phyloP scores from a whole-genome alignment of 208 protist genomes.

The Leishmania braziliensis region DNA sequence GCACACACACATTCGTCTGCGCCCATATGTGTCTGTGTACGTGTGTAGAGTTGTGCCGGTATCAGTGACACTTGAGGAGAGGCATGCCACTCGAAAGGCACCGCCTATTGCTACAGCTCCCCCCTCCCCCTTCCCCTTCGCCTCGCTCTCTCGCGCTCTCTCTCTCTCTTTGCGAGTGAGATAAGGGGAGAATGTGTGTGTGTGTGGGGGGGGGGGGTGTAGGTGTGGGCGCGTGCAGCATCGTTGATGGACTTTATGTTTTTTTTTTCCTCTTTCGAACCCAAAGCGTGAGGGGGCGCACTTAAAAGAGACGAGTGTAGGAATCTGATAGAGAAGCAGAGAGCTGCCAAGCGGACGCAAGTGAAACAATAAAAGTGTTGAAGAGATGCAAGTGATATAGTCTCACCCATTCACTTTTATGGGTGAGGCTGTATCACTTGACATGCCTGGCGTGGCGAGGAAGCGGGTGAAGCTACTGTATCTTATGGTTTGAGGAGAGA shows the following conservation, averaged over 20 bases:
- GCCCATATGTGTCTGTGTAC: neutral
- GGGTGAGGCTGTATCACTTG: neutral
- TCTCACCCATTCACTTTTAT: neutral
- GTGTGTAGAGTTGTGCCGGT: neutral
- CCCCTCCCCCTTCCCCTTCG: neutral
- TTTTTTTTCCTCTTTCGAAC: slow-evolving; percentile 13
- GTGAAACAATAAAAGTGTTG: no score
- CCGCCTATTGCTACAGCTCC: neutral
- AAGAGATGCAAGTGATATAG: no score
- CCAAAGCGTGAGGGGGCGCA: neutral
- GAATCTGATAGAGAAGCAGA: neutral
- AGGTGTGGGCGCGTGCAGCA: neutral
- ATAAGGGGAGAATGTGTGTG: neutral
- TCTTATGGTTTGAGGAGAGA: neutral
- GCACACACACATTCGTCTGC: neutral
- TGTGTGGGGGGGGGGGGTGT: neutral
- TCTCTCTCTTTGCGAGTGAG: neutral
- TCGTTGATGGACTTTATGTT: neutral
- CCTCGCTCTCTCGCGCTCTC: neutral
- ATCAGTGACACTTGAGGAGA: neutral
- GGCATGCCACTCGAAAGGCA: neutral
- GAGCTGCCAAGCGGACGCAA: neutral
- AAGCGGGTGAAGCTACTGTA: neutral
- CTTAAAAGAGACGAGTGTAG: neutral
- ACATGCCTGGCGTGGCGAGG: neutral